These are phyloP conservation scores for Kodamaea fukazawae DNA, from an alignment of 805 yeast genomes.

Conservation along the genomic window DNA sequence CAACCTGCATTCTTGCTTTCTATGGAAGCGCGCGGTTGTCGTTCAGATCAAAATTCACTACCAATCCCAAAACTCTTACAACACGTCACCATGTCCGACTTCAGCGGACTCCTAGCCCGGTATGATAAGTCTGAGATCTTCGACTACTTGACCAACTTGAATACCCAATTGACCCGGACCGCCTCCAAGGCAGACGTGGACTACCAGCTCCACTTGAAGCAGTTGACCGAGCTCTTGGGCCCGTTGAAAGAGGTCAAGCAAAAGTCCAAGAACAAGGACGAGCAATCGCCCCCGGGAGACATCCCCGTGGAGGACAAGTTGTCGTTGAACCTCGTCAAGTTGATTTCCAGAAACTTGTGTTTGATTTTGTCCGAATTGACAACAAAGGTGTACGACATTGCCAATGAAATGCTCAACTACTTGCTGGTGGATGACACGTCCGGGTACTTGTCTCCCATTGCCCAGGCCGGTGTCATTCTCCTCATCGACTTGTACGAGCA, in stretches of 20 bases:
- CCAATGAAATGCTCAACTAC: constrained; percentile 32
- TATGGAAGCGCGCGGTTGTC: neutral
- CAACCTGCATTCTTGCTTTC: too few species aligned
- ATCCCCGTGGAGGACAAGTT: neutral
- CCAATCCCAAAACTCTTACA: too few species aligned
- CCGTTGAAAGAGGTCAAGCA: constrained; percentile 17
- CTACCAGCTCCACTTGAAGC: constrained; percentile 15
- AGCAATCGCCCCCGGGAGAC: neutral
- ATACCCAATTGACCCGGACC: constrained; percentile 14
- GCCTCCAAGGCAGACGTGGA: constrained; percentile 2
- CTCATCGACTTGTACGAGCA: constrained; percentile 38
- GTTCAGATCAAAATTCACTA: neutral
- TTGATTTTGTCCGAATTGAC: constrained; percentile 29
- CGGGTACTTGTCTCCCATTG: constrained; percentile 14
- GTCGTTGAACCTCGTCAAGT: constrained; percentile 12
- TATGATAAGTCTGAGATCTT: constrained; percentile 20
- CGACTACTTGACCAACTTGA: constrained; percentile 20
- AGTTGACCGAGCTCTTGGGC: constrained; percentile 26
- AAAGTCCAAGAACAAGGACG: constrained; percentile 8
- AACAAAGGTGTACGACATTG: constrained; percentile 35
- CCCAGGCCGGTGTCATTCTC: constrained; percentile 27
- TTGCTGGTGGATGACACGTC: constrained; percentile 18
- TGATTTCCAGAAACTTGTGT: constrained; percentile 29
- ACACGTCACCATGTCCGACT: constrained; percentile 7
- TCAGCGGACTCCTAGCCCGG: constrained; percentile 8